Conservation (phyloP, 139 green algal genomes). For the Axilococcus clingmanii region DNA sequence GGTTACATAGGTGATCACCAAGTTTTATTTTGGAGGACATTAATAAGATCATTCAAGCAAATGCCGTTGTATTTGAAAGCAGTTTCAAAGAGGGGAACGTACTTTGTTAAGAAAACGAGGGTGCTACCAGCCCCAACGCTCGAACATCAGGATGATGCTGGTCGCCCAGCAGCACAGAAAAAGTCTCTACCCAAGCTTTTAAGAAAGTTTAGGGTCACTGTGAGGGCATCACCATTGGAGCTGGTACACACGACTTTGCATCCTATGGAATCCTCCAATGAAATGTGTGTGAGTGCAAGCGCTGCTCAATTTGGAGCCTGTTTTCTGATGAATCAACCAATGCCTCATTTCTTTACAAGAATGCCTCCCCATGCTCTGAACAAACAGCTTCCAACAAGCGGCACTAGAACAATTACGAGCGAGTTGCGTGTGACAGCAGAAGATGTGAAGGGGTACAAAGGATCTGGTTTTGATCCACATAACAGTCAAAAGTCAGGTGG, state of each 20-base stretch:
- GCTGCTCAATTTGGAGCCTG: conserved; percentile 1
- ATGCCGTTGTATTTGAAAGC: conserved; percentile 25
- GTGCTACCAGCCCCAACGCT: too few relatives aligned
- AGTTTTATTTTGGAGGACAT: conserved; percentile 27
- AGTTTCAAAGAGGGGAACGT: conserved; percentile 30
- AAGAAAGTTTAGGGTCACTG: conserved; percentile 4
- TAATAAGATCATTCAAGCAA: not conserved
- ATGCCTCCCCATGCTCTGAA: conserved; percentile 6
- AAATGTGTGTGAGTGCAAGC: conserved; percentile 11
- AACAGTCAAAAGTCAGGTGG: too few relatives aligned
- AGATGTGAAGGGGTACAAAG: not conserved
- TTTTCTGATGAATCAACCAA: conserved; percentile 27
- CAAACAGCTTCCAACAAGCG: not conserved
- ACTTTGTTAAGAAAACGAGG: conserved; percentile 29
- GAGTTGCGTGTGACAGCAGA: conserved; percentile 2
- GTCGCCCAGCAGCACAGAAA: conserved; percentile 9
- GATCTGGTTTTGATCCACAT: too few relatives aligned
- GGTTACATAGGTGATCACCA: conserved; percentile 35
- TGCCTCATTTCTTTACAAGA: conserved; percentile 16
- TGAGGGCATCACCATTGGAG: conserved; percentile 16
- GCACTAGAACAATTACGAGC: conserved; percentile 2
- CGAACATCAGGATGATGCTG: too few relatives aligned
- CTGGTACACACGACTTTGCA: conserved; percentile 35
- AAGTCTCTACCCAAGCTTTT: conserved; percentile 24
- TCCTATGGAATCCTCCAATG: conserved; percentile 19